These are phyloP conservation scores for maize (Zea mays) DNA, from an alignment of 176 grass and related monocot species.

Conservation along the genomic window Zm-B73-REFERENCE-NAM-5.0 NC_050104.1:153345001-153345500, in stretches of 20 bases:
- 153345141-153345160: background rate
- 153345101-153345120: background rate
- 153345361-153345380: no score
- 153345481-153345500: no score
- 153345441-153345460: no score
- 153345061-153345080: constrained; percentile 4
- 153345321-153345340: no score
- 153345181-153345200: background rate
- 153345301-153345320: background rate
- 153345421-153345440: no score
- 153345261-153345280: background rate
- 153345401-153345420: no score
- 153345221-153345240: background rate
- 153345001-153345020: constrained; percentile 11
- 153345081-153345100: background rate
- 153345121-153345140: background rate
- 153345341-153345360: no score
- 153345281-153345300: background rate
- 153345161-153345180: background rate
- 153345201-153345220: background rate
- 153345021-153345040: background rate
- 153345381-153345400: no score
- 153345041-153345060: background rate
- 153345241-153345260: background rate
- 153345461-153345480: no score